These are phyloP conservation scores for Heliamphora pulchella DNA, from an alignment of 179 eudicot species.

Conservation along the genomic window DNA sequence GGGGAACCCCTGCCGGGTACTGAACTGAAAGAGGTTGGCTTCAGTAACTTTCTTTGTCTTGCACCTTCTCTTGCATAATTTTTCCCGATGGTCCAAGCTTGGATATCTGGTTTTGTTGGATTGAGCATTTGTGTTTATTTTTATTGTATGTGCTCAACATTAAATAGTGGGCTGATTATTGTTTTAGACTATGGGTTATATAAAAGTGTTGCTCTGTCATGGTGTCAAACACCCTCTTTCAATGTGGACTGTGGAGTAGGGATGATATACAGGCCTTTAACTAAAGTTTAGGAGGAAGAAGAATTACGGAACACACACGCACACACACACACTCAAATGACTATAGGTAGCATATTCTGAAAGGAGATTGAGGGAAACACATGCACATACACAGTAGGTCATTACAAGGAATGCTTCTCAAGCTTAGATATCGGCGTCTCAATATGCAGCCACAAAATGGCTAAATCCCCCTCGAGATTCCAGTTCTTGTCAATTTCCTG, in stretches of 20 bases:
- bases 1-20: slow-evolving; percentile 95
- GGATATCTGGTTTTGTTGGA: not conserved
- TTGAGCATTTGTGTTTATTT: not conserved
- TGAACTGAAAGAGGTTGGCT: slow-evolving; percentile 76
- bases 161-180: not conserved
- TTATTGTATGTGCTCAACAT: not conserved
- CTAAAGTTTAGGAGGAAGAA: not conserved
- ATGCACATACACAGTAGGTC: no score
- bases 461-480: no score
- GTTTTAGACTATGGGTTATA: not conserved
- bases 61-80: not conserved
- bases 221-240: not conserved
- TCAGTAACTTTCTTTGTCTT: not conserved
- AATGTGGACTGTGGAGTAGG: not conserved
- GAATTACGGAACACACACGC: not conserved
- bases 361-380: not conserved
- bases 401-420: no score
- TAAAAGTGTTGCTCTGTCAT: not conserved
- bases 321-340: no score
- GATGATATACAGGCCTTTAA: not conserved
- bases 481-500: no score
- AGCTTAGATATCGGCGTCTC: no score
- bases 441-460: no score
- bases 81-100: not conserved
- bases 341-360: not conserved